phyloP scores from a whole-genome alignment of 441 rosid genomes.

The Populus hybrid region DNA sequence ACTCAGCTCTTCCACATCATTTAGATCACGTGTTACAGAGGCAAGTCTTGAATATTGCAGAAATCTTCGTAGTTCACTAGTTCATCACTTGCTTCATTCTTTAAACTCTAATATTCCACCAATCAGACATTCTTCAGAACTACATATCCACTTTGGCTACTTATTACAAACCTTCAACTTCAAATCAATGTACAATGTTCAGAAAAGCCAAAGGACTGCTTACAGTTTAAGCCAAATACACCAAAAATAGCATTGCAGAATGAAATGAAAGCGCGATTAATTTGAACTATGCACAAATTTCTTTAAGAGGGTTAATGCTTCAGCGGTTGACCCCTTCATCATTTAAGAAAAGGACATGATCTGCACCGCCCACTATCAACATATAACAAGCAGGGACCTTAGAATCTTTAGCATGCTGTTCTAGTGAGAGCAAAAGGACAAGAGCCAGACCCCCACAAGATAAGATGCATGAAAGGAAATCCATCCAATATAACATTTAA shows the following conservation, averaged over 20 bases:
- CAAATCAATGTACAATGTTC: background rate
- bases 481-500: background rate
- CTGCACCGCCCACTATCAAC: background rate
- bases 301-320: background rate
- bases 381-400: background rate
- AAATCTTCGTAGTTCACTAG: background rate
- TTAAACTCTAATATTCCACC: background rate
- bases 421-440: background rate
- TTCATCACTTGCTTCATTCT: background rate
- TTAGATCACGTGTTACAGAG: background rate
- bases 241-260: background rate
- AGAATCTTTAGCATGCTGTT: background rate
- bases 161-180: background rate
- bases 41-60: background rate
- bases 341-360: background rate
- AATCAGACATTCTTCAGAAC: background rate
- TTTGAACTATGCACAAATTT: background rate
- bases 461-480: background rate
- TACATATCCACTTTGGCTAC: background rate
- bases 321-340: background rate
- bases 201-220: background rate
- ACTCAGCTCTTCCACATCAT: background rate
- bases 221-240: background rate
- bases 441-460: background rate
- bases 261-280: background rate